Base-by-base conservation (phyloP, 371 early-diverging fungal genomes). In the Mucor piriformis region DNA sequence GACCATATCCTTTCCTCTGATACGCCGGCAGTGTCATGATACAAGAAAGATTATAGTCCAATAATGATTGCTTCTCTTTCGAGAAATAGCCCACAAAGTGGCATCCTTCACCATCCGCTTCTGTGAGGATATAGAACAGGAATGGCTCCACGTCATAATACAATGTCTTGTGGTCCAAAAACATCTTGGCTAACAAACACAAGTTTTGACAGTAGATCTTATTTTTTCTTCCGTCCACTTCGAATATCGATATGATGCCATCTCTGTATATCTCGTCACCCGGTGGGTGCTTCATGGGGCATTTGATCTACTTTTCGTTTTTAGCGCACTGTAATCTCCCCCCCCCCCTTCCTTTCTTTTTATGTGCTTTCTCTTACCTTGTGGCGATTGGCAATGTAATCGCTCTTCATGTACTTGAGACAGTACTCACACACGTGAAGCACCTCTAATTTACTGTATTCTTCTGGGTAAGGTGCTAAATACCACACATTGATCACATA, bases 141-240 rank as follows among this genome's bases (percentile, higher is more conserved):
- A 99, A 99, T 3, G 99, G 97, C 61, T 99, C 98, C 20, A 99
- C 97, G 64, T 99, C 99, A 70, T 99, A 99, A 70, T 97, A 99
- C 21, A 99, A 81, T 0, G 99, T 99, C 72, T 99, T 99, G 74
- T 98, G 99, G 81, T 99, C 99, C 37, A 99, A 76, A 74, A 99
- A 99, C 84, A 98, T 89, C 73, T 99, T 99, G 15, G 97, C 93
- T 3, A 99, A 72, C 21, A 99, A 81, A 57, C 98, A 97, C 33
- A 99, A 79, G 74, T 99, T 99, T 67, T 95, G 95, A 78, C 99
- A 97, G 71, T 99, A 99, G 21, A 91, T 93, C 88, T 92, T 92
- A 74, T 96, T 92, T 66, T 93, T 95, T 12, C 94, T 76, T 3
- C 98, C 98, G 69, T 97, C 98, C 8, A 98, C 92, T 72, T 98